Evolutionary conservation across 139 green algal species (phyloP).

Genomic region (Chlamydomonas sp.): DNA sequence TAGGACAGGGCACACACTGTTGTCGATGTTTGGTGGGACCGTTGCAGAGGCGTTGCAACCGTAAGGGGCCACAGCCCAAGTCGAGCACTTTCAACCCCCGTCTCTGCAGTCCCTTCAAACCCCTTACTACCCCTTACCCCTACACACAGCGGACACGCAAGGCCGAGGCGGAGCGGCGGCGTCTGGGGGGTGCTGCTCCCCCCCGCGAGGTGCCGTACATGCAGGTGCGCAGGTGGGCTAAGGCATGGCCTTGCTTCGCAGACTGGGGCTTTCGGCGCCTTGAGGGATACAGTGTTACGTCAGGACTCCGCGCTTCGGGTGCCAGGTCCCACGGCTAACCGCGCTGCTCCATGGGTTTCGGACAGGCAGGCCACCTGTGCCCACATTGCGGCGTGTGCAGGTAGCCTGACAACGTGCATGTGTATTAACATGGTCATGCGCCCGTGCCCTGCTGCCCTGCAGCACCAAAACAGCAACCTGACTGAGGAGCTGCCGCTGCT

Average conservation of each 20-base stretch:
- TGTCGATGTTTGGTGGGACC: too few species aligned
- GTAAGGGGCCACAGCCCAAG: too few species aligned
- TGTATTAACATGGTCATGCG: neutral
- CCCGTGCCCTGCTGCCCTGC: conserved; percentile 7
- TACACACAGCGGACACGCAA: neutral
- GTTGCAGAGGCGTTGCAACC: too few species aligned
- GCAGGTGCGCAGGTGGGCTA: conserved; percentile 47
- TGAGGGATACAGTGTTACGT: neutral
- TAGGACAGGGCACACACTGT: too few species aligned
- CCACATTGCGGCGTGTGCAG: too few species aligned
- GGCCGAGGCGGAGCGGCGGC: neutral
- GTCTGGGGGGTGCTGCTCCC: neutral
- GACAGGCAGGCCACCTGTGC: too few species aligned
- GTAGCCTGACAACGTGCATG: too few species aligned
- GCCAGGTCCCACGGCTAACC: too few species aligned
- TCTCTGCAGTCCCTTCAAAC: too few species aligned
- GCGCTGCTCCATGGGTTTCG: too few species aligned
- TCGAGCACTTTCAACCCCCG: too few species aligned
- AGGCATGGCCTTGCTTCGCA: neutral
- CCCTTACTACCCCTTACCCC: neutral
- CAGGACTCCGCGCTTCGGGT: neutral
- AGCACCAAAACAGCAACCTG: conserved; percentile 85
- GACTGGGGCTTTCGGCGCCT: neutral
- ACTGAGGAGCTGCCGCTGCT: conserved; percentile 42
- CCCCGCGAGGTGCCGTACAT: conserved; percentile 57